A percentile compares a stretch with the other conserved stretches of the same genome.
Conservation (phyloP, 495 filamentous ascomycete genomes). For the Penicillium cosmopolitanum region DNA sequence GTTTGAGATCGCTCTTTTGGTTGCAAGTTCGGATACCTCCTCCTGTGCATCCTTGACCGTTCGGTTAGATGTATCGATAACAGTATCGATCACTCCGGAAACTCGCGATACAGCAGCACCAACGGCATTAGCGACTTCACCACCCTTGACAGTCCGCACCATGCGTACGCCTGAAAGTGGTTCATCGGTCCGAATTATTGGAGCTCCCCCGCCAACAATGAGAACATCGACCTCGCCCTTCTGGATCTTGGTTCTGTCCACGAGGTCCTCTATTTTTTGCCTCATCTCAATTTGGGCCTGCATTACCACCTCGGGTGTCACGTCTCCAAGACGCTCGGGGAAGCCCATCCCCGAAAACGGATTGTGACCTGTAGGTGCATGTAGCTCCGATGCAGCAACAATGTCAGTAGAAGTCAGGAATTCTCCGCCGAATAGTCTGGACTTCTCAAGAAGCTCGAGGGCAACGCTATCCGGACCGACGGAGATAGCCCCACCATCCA, state of each 20-base stretch:
- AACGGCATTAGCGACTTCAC: conserved; percentile 59
- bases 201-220: conserved; percentile 33
- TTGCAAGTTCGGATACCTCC: conserved; percentile 38
- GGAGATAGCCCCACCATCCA: conserved; percentile 33
- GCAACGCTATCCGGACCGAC: conserved; percentile 63
- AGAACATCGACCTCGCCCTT: conserved; percentile 37
- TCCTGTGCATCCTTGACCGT: conserved; percentile 38
- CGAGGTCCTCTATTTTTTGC: conserved; percentile 24
- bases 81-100: conserved; percentile 40
- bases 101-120: conserved; percentile 54
- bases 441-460: conserved; percentile 51
- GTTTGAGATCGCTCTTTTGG: conserved; percentile 44
- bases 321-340: conserved; percentile 7
- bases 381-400: conserved; percentile 37
- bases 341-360: conserved; percentile 20
- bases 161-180: conserved; percentile 24
- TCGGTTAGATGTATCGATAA: conserved; percentile 43
- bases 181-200: conserved; percentile 23
- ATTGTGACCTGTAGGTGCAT: conserved; percentile 22
- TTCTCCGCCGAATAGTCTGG: conserved; percentile 54
- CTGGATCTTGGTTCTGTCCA: conserved; percentile 33
- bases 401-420: conserved; percentile 55
- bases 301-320: conserved; percentile 16
- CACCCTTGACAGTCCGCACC: conserved; percentile 22
- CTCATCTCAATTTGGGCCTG: conserved; percentile 18